These are phyloP conservation scores for Xerocomus minutiporus DNA, from an alignment of 1,284 basidiomycete species.

Conservation along the genomic window DNA sequence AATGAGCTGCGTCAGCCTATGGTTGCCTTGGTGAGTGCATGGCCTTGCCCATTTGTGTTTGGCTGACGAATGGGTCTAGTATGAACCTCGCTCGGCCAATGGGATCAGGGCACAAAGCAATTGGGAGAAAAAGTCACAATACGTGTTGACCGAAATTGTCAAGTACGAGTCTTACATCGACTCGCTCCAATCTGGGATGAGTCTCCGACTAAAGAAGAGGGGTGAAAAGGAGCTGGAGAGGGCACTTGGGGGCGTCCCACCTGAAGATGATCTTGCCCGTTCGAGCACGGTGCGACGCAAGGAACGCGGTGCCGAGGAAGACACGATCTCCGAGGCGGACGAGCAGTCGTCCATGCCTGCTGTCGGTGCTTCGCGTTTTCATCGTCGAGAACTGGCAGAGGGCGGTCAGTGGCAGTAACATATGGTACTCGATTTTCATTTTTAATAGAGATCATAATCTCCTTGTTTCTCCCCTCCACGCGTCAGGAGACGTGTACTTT, in stretches of 20 bases:
- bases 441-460: slow-evolving; percentile 14
- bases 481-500: slow-evolving; percentile 3
- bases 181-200: slow-evolving; percentile 77
- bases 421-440: slow-evolving; percentile 13
- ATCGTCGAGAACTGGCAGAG: slow-evolving; percentile 48
- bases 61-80: slow-evolving; percentile 45
- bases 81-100: slow-evolving; percentile 72
- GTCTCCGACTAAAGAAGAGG: slow-evolving; percentile 75
- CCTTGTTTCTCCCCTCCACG: background rate
- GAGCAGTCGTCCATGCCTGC: slow-evolving; percentile 13
- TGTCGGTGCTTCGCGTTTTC: slow-evolving; percentile 24
- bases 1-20: slow-evolving; percentile 83
- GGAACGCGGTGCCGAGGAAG: slow-evolving; percentile 43
- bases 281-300: slow-evolving; percentile 44
- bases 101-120: slow-evolving; percentile 77
- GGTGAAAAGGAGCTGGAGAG: slow-evolving; percentile 83
- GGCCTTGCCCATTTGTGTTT: background rate
- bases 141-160: slow-evolving; percentile 85
- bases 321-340: slow-evolving; percentile 34
- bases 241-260: slow-evolving; percentile 49
- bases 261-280: slow-evolving; percentile 39
- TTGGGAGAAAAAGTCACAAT: slow-evolving; percentile 90
- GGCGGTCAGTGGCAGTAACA: slow-evolving; percentile 25
- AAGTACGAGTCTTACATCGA: slow-evolving; percentile 97
- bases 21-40: slow-evolving; percentile 63